Conservation (phyloP, 2,329 filamentous ascomycete genomes). For the Gremmenia infestans region DNA sequence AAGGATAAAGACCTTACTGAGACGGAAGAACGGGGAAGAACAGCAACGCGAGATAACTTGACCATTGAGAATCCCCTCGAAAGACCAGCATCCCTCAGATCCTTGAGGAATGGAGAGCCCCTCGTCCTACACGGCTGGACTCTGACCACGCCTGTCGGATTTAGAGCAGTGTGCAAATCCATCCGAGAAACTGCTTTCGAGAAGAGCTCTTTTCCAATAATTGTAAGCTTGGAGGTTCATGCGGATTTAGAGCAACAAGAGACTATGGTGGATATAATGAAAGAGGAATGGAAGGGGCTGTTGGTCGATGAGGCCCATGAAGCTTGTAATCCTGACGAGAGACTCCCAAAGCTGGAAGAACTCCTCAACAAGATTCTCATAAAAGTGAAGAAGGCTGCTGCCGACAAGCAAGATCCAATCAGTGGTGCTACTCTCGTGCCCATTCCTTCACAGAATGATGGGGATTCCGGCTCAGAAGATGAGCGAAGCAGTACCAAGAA, state of each 20-base stretch:
- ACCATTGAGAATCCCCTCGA: constrained; percentile 21
- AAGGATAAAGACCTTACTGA: background rate
- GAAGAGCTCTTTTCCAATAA: constrained; percentile 71
- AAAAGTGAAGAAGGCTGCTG: constrained; percentile 62
- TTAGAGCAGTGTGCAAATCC: constrained; percentile 78
- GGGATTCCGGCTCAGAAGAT: constrained; percentile 30
- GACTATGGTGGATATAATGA: constrained; percentile 91
- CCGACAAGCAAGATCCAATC: constrained; percentile 16
- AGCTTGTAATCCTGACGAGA: constrained; percentile 39
- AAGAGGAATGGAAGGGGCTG: constrained; percentile 73
- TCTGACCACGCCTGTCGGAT: constrained; percentile 77
- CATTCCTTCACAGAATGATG: constrained; percentile 13
- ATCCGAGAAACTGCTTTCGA: constrained; percentile 76
- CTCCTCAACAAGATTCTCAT: constrained; percentile 76
- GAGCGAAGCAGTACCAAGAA: constrained; percentile 28
- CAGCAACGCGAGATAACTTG: constrained; percentile 10
- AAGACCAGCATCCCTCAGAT: constrained; percentile 23
- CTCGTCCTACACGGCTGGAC: constrained; percentile 85
- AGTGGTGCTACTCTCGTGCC: constrained; percentile 18
- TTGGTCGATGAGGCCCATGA: constrained; percentile 59
- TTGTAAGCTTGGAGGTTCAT: constrained; percentile 91
- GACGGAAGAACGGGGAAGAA: constrained; percentile 14
- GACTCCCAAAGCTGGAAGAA: constrained; percentile 65
- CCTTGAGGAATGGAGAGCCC: constrained; percentile 53
- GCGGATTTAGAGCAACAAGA: constrained; percentile 77